phyloP scores from a whole-genome alignment of 768 basidiomycete genomes.

The Psilocybe tampanensis region DNA sequence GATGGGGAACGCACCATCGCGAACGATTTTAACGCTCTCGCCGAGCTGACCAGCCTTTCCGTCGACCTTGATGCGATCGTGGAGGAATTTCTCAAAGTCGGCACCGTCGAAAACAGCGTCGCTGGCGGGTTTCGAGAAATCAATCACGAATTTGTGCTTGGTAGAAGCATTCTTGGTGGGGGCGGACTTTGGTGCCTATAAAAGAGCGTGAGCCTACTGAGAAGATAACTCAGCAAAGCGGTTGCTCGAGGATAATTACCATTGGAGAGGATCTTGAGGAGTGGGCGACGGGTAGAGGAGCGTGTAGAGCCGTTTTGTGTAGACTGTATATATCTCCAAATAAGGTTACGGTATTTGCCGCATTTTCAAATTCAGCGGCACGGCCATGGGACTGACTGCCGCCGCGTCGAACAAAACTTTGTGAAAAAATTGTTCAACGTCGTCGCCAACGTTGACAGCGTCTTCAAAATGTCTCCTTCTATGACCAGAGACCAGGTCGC shows the following conservation, averaged over 20 bases:
- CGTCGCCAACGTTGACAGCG: slow-evolving; percentile 6
- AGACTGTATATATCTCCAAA: slow-evolving; percentile 55
- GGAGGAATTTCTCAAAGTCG: slow-evolving; percentile 83
- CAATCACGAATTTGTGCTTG: slow-evolving; percentile 80
- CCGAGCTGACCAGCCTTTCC: slow-evolving; percentile 91
- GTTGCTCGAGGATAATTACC: slow-evolving; percentile 10
- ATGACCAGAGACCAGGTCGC: slow-evolving; percentile 72
- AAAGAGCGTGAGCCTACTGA: slow-evolving; percentile 13
- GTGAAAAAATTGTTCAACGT: slow-evolving; percentile 13
- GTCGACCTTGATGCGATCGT: slow-evolving; percentile 93
- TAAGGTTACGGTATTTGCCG: slow-evolving; percentile 35
- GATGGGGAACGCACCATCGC: slow-evolving; percentile 66
- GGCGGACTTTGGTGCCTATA: slow-evolving; percentile 49
- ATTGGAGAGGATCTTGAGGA: slow-evolving; percentile 16
- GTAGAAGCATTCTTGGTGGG: slow-evolving; percentile 53
- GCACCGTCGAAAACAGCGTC: slow-evolving; percentile 63
- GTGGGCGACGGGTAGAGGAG: slow-evolving; percentile 34
- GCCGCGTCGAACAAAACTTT: slow-evolving; percentile 6
- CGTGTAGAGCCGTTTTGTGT: slow-evolving; percentile 20
- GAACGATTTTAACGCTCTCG: slow-evolving; percentile 83
- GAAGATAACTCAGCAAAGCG: slow-evolving; percentile 17
- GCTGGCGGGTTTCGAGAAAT: slow-evolving; percentile 80
- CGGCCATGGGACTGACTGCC: slow-evolving; percentile 4
- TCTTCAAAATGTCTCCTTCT: slow-evolving; percentile 43
- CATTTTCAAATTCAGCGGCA: slow-evolving; percentile 15